Percentiles rank a stretch among this genome's conserved stretches.
Conservation (phyloP, 176 grass and related monocot genomes). For the Oryza meyeriana region DNA sequence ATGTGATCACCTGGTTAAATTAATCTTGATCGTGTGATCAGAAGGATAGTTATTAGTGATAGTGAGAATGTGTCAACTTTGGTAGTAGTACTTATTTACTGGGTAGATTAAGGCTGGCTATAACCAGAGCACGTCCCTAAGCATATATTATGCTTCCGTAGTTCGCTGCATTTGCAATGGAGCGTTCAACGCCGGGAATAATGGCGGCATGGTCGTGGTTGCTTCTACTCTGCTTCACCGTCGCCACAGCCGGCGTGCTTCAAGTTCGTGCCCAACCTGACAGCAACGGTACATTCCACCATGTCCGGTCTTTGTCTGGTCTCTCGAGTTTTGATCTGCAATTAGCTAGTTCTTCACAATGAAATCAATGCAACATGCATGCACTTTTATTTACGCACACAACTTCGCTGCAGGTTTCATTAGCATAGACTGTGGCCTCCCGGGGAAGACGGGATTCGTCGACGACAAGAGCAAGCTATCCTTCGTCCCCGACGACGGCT, state of each 20-base stretch:
- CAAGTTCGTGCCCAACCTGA: conserved; percentile 30
- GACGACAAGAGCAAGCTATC: conserved; percentile 23
- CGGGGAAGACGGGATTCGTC: conserved; percentile 27
- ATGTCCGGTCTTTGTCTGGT: not conserved
- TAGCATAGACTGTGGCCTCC: conserved; percentile 55
- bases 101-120: not conserved
- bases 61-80: not conserved
- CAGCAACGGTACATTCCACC: conserved; percentile 17
- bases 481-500: conserved; percentile 28
- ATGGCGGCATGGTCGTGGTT: conserved; percentile 10
- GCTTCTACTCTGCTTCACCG: conserved; percentile 22
- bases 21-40: not conserved
- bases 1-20: not conserved
- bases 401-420: conserved; percentile 46
- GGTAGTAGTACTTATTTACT: not conserved
- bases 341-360: not conserved
- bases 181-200: not conserved
- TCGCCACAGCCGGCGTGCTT: not conserved
- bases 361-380: not conserved
- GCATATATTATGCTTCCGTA: not conserved
- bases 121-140: not conserved
- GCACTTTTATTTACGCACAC: not conserved
- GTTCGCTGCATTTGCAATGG: not conserved
- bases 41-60: not conserved
- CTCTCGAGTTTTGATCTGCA: not conserved